These are phyloP conservation scores for Mesostigma viride DNA, from an alignment of 139 green algal species.

Conservation along the genomic window DNA sequence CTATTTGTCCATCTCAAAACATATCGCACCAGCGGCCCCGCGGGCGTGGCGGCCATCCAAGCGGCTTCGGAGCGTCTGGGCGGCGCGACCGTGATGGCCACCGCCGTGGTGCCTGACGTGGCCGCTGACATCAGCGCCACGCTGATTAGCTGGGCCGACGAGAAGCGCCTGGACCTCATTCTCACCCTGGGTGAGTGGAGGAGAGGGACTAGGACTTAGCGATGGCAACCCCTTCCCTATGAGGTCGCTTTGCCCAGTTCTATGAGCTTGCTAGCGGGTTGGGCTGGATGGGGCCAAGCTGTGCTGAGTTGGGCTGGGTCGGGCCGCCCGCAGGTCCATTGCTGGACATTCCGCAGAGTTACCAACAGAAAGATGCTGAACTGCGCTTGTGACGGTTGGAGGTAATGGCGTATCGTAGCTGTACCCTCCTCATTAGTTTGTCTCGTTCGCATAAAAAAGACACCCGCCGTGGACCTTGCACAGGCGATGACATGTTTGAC, in stretches of 20 bases:
- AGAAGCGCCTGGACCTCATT: constrained; percentile 17
- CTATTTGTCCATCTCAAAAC: too few relatives aligned
- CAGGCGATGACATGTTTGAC: too few relatives aligned
- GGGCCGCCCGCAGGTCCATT: background rate
- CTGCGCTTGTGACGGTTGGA: background rate
- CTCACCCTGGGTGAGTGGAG: constrained; percentile 18
- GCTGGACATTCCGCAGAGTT: background rate
- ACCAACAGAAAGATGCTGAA: background rate
- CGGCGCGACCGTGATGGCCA: constrained; percentile 20
- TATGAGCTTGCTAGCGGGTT: background rate
- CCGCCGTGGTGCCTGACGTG: constrained; percentile 24
- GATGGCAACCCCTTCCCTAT: background rate
- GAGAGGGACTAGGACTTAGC: background rate
- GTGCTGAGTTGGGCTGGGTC: background rate
- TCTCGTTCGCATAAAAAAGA: too few relatives aligned
- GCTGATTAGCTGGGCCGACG: constrained; percentile 11
- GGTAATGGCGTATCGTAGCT: too few relatives aligned
- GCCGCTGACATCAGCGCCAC: constrained; percentile 14
- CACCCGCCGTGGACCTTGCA: too few relatives aligned
- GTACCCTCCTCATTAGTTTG: too few relatives aligned
- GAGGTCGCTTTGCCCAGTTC: background rate
- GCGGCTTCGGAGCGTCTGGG: constrained; percentile 5
- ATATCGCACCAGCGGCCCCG: constrained; percentile 16
- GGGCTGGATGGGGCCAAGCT: background rate
- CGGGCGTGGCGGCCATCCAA: constrained; percentile 10